Base-by-base conservation (phyloP, 1,139 yeast species). In the Saccharomyces hybrid region DNA sequence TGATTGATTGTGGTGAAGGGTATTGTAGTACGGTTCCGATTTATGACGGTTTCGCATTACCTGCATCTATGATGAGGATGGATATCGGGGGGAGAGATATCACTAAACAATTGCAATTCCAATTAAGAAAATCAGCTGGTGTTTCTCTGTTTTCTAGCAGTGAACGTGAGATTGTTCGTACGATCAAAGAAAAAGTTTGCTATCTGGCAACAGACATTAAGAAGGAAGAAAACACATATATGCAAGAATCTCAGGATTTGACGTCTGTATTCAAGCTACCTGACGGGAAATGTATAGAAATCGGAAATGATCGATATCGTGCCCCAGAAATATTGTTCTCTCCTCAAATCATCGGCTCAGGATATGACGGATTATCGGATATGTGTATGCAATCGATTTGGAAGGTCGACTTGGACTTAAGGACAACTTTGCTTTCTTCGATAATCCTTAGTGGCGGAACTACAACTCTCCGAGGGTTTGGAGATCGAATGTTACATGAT, bases 1-100 rank as follows among this genome's bases (percentile, higher is more conserved):
- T 89, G 9, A 69, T 91, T n/a, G 97, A 91, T 67, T 81, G 87
- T 42, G 98, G 98, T 3, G 98, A 91, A 67, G 97, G 97, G 3
- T 96, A 89, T 26, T 81, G 87, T 48, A 93, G 88, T 66, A 78
- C 88, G 6, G 96, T 89, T 0, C 96, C 98, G 0, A 89, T 93
- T 0, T 91, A 80, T 69, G 93, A 89, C 57, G 98, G 98, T 5
- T 90, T 88, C 69, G 77, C 93, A 6, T 69, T 91, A 28, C 84
- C 91, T 0, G 77, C 84, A 2, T 83, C 95, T 1, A 82, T 88
- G 14, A 81, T 81, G 66, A 72, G 97, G 55, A 77, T 86, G 62
- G 95, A 90, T 66, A 71, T 89, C 31, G 97, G 95, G 0, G 98
- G 98, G 0, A 71, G 95, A 51, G 96, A 90, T 63, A 79, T 91